Base-by-base conservation (phyloP, 139 green algal species). In the Pleodorina starrii region DNA sequence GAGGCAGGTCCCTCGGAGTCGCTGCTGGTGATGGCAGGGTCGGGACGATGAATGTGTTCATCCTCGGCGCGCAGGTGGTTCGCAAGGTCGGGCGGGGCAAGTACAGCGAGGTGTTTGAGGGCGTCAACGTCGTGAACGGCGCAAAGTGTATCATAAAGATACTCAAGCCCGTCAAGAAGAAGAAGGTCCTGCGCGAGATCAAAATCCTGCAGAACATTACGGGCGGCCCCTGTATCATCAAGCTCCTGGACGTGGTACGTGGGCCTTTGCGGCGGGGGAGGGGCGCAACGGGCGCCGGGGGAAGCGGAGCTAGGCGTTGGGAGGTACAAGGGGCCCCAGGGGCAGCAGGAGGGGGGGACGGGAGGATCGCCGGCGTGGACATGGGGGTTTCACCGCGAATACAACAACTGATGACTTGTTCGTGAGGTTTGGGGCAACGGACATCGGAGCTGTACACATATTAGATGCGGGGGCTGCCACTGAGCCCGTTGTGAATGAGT, bases 91-190 rank as follows among this genome's bases (percentile, higher is more conserved):
- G 98, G 9, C 93, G 98, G 7, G 86, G 86, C 44, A 99, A 99
- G 91, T 99, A 99, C 93, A 98, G 95, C 92, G 98, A 99, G 92
- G 98, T 99, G 29, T 99, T 99, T 92, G 98, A 99, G 93, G 97
- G 97, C 44, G 89, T 98, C 38, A 97, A 98, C 91, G 89, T 93
- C 1, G 73, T 92, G 32, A 97, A 93, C 78, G 92, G 93, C 50
- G 90, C 97, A 63, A 95, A 94, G 36, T 99, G 97, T 92, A 97
- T 99, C 79, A 98, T 99, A 90, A 99, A 99, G 86, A 99, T 99
- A 63, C 93, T 99, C 19, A 99, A 99, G 91, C 98, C 98, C 21
- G 98, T 99, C 51, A 99, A 99, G 92, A 99, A 99, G 94, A 99
- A 99, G 91, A 99, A 99, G 95, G 99, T 99, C 89, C 98, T 99